phyloP scores from a whole-genome alignment of 1,139 yeast species.

The Groenewaldozyma sp. region DNA sequence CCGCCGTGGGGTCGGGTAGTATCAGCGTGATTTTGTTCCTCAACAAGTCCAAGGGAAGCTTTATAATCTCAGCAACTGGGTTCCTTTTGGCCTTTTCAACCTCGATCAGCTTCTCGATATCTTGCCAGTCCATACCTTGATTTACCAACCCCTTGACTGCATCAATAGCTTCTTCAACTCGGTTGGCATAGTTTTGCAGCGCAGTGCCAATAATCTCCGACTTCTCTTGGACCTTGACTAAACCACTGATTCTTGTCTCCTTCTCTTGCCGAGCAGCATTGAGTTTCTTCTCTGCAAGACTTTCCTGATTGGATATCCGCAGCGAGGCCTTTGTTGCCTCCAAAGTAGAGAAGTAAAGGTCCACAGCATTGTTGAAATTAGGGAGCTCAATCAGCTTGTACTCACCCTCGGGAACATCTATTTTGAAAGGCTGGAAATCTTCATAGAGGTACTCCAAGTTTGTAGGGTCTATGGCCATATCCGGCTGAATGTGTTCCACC shows the following conservation, averaged over 20 bases:
- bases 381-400: conserved; percentile 16
- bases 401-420: conserved; percentile 28
- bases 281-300: conserved; percentile 62
- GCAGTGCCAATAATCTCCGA: conserved; percentile 66
- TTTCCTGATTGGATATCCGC: conserved; percentile 67
- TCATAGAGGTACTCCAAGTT: conserved; percentile 49
- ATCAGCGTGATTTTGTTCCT: conserved; percentile 57
- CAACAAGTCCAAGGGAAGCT: conserved; percentile 59
- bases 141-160: conserved; percentile 60
- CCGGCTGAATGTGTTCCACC: conserved; percentile 17
- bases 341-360: conserved; percentile 72
- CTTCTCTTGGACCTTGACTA: conserved; percentile 53
- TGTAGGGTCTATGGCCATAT: conserved; percentile 24
- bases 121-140: conserved; percentile 93
- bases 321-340: conserved; percentile 73
- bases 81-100: conserved; percentile 64
- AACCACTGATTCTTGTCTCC: conserved; percentile 56
- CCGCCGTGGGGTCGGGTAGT: conserved; percentile 45
- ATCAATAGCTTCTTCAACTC: conserved; percentile 62
- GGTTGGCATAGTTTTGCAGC: conserved; percentile 57
- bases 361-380: conserved; percentile 77
- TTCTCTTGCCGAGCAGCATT: conserved; percentile 71
- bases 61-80: conserved; percentile 51
- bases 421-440: conserved; percentile 80
- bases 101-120: conserved; percentile 66